Evolutionary conservation across 2,329 filamentous ascomycete species (phyloP), one percentile per base, ranked within the genome.

Genomic region (Colletotrichum tamarilloi): DNA sequence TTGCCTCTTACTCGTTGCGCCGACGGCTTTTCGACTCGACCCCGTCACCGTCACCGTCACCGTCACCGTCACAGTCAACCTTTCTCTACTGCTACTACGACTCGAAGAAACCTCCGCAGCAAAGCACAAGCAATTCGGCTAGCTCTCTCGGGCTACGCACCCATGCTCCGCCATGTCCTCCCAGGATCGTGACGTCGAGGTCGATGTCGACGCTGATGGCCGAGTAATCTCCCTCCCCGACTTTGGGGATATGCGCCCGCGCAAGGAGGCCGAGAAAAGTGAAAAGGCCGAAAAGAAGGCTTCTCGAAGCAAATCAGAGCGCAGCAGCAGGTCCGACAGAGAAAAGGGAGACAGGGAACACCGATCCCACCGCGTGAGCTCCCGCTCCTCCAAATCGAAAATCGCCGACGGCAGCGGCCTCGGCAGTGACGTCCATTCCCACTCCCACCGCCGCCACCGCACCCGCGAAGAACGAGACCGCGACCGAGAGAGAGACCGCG

Each of bases 171-270:
- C 76, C 75, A 85, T 85, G 84, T 81, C 84, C 63, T 80, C 82
- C 76, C 83, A 83, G 76, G 83, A 85, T 73, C 83, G 78, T 80
- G 84, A 86, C 76, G 82, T 78, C 80, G 83, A 84, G 71, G 77
- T 78, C 75, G 76, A 79, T 73, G 62, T 57, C 55, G 81, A 83
- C 75, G 81, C 79, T 62, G 53, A 58, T 65, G 67, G 64, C 19
- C 42, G 42, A 49, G 42, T 49, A n/a, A n/a, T 49, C 42, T 7
- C 19, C 42, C 42, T 49, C 42, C 42, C 42, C 42, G 42, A 49
- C 42, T 49, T 49, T 49, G 42, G 42, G 42, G 42, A 49, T 30
- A 35, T 59, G 68, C 53, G 38, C 62, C 76, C 80, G 57, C 84
- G 82, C 78, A 84, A 86, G 67, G 86, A 84, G 77, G 60, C 67